phyloP scores from a whole-genome alignment of 768 basidiomycete genomes.

The Podaxis carcinomalis region DNA sequence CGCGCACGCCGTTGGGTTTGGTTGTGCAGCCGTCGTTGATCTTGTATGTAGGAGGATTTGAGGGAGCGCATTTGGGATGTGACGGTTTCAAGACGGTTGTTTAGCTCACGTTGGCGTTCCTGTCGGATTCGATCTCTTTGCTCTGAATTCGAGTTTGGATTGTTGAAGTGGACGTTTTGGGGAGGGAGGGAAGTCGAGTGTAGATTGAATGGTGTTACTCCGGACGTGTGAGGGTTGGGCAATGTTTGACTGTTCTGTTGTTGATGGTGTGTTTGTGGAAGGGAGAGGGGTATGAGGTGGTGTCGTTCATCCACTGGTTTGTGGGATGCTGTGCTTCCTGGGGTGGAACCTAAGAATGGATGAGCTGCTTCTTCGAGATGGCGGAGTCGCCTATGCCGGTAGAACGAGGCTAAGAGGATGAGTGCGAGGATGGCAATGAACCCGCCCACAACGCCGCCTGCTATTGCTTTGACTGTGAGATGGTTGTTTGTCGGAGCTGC shows the following conservation, averaged over 20 bases:
- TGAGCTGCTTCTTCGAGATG: neutral
- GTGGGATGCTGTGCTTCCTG: neutral
- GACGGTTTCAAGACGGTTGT: neutral
- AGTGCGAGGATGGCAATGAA: slow-evolving; percentile 4
- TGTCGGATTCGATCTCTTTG: neutral
- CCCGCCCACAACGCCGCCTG: slow-evolving; percentile 8
- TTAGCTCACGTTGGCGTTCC: neutral
- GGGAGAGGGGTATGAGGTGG: neutral
- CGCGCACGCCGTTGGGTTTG: neutral
- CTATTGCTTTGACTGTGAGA: slow-evolving; percentile 1
- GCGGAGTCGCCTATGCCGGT: neutral
- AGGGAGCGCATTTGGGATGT: neutral
- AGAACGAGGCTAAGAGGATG: slow-evolving; percentile 2
- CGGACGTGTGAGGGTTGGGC: neutral
- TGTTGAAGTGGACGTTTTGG: neutral
- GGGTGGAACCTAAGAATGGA: neutral
- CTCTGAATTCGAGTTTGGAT: neutral
- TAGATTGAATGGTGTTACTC: neutral
- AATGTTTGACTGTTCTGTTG: neutral
- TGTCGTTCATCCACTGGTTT: neutral
- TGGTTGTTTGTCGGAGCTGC: neutral
- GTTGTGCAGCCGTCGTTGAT: neutral
- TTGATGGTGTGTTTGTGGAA: neutral
- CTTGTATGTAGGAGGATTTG: neutral
- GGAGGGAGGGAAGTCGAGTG: neutral